Base-by-base conservation (phyloP, 352 stramenopile genomes). In the Albugo candida region DNA sequence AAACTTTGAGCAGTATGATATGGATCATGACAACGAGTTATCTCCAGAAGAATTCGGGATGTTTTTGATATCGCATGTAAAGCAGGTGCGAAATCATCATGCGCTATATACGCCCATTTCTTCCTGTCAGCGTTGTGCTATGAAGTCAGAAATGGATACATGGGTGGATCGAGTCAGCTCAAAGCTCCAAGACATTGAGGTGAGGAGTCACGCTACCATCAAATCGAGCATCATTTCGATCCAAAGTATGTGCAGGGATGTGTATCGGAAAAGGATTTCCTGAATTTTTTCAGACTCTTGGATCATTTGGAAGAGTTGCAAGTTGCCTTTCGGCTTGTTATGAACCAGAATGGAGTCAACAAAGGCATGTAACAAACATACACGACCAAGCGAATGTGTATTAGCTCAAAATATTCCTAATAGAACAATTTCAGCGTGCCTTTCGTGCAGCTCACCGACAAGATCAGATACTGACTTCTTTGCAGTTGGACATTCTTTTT, bases 1-100 rank as follows among this genome's bases (percentile, higher is more conserved):
- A 63, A 70, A 89, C 70, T 92, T 92, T 67, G 76, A 87, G 60
- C 76, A 92, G 60, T 92, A 86, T 68, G 79, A 89, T 51, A 55
- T 87, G 10, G 76, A 92, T 53, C 66, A 64, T 21, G 81, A 81
- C 61, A 84, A 72, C 38, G 67, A 72, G 10, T 61, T 92, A 11
- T 92, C 74, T 11, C 74, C 76, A 21, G 64, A 70, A 17, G 79
- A 92, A 36, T 92, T 92, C 48, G 79, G 65, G 46, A 86, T 89
- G 74, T 92, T 89, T 47, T 63, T 92, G 45, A 64, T 92, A 12
- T 85, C 76, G 10, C 75, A 92, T 53, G 70, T 85, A 36, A 72
- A 88, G 45, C 76, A 87, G 62, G 75, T 83, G 48, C 6, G 52
- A n/a, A n/a, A n/a, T n/a, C n/a, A 43, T 48, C 24, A 14, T 13